Conservation (phyloP, 1,284 basidiomycete genomes). For the Ustilago xerochloae region DNA sequence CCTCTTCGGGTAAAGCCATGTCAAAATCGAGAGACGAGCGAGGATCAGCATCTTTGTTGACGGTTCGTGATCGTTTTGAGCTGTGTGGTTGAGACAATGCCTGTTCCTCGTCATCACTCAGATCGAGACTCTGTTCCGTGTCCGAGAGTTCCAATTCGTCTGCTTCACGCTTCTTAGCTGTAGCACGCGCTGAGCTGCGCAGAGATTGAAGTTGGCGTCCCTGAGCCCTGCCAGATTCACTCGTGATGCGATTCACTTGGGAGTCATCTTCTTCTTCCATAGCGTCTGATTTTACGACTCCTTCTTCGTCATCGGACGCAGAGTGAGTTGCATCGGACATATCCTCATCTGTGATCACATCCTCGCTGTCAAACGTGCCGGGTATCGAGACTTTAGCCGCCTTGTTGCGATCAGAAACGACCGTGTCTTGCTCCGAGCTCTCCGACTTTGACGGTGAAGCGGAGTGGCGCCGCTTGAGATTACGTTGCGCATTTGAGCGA, state of each 20-base stretch:
- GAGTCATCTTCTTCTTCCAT: slow-evolving; percentile 24
- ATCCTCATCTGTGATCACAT: slow-evolving; percentile 10
- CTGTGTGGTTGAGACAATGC: slow-evolving; percentile 10
- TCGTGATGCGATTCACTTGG: not conserved
- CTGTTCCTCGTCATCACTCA: slow-evolving; percentile 16
- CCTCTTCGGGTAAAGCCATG: slow-evolving; percentile 29
- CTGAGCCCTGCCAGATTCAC: not conserved
- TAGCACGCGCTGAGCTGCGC: slow-evolving; percentile 10
- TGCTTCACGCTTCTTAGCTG: slow-evolving; percentile 45
- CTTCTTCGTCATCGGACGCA: not conserved
- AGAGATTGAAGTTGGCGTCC: not conserved
- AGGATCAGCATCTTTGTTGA: slow-evolving; percentile 23
- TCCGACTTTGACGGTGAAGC: slow-evolving; percentile 16
- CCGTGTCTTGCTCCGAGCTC: not conserved
- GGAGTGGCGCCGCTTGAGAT: slow-evolving; percentile 14
- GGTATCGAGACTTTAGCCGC: slow-evolving; percentile 12
- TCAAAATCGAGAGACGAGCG: slow-evolving; percentile 32
- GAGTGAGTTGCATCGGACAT: slow-evolving; percentile 25
- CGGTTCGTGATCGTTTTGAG: slow-evolving; percentile 23
- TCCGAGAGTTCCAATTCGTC: slow-evolving; percentile 32
- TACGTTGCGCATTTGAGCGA: slow-evolving; percentile 7
- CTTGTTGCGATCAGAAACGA: not conserved
- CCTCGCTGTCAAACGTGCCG: slow-evolving; percentile 14
- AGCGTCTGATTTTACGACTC: not conserved
- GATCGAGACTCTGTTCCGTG: slow-evolving; percentile 17